phyloP scores from a whole-genome alignment of 169 alveolate species.

The Plasmodium inui region DNA sequence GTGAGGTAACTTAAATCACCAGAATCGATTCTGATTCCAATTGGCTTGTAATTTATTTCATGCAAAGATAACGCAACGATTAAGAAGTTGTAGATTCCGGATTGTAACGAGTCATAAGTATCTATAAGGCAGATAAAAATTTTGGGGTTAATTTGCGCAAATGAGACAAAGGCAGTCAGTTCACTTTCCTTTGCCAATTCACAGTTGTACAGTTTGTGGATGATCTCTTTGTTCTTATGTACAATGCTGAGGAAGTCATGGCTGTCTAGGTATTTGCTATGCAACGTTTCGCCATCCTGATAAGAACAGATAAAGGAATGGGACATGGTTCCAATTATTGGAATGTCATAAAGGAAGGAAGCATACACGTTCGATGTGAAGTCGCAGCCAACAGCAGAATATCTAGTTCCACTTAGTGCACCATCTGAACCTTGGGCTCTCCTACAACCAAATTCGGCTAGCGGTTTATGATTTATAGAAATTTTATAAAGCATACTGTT shows the following conservation, averaged over 20 bases:
- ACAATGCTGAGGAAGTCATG: slow-evolving; percentile 47
- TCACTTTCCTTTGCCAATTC: slow-evolving; percentile 40
- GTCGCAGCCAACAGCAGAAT: slow-evolving; percentile 83
- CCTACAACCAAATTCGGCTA: slow-evolving; percentile 91
- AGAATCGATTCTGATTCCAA: slow-evolving; percentile 92
- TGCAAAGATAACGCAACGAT: slow-evolving; percentile 88
- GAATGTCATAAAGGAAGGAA: slow-evolving; percentile 64
- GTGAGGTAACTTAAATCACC: slow-evolving; percentile 91
- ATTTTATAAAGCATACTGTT: slow-evolving; percentile 79
- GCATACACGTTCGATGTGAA: slow-evolving; percentile 67
- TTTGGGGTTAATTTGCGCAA: slow-evolving; percentile 68
- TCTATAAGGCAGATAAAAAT: slow-evolving; percentile 46
- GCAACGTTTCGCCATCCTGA: slow-evolving; percentile 20
- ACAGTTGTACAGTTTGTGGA: slow-evolving; percentile 39
- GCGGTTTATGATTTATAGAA: slow-evolving; percentile 78
- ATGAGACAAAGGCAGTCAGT: slow-evolving; percentile 45
- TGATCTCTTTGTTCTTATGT: slow-evolving; percentile 55
- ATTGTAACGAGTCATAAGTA: slow-evolving; percentile 46
- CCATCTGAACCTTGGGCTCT: slow-evolving; percentile 96
- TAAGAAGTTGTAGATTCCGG: slow-evolving; percentile 91
- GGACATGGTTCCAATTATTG: slow-evolving; percentile 66
- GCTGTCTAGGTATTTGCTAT: slow-evolving; percentile 20
- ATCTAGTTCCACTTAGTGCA: slow-evolving; percentile 91
- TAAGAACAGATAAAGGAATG: slow-evolving; percentile 42
- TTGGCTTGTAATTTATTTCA: slow-evolving; percentile 79